A percentile compares a stretch with the other conserved stretches of the same genome.
These are phyloP conservation scores for Lachnellula cervina DNA, from an alignment of 2,329 filamentous ascomycete genomes.

Conservation along the genomic window DNA sequence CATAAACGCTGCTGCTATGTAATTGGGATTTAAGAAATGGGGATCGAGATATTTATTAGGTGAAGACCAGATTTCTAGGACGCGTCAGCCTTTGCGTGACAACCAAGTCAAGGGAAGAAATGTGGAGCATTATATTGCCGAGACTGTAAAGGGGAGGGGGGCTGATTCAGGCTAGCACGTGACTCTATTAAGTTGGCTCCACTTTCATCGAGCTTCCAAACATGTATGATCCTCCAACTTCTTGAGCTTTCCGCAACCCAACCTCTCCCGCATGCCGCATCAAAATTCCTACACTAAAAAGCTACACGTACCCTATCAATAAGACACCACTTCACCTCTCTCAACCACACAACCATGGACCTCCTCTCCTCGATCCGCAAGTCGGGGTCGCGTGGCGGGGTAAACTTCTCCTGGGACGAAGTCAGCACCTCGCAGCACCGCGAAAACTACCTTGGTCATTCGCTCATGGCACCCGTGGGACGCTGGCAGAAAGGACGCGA, in stretches of 20 bases:
- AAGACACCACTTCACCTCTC: neutral
- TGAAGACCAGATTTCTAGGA: no score
- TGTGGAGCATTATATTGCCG: neutral
- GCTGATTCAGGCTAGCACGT: neutral
- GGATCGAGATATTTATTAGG: no score
- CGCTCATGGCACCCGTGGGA: slow-evolving; percentile 68
- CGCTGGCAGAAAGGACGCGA: slow-evolving; percentile 64
- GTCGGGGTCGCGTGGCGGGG: slow-evolving; percentile 82
- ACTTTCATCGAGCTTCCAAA: neutral
- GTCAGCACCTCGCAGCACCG: slow-evolving; percentile 85
- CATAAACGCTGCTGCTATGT: no score
- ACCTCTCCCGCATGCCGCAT: neutral
- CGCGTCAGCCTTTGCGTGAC: neutral
- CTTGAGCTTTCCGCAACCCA: neutral
- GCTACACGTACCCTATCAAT: neutral
- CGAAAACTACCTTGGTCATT: slow-evolving; percentile 77
- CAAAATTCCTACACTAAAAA: no score
- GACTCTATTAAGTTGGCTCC: neutral
- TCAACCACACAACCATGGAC: slow-evolving; percentile 61
- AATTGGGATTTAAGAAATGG: no score
- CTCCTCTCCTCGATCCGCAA: slow-evolving; percentile 89
- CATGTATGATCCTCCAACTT: neutral
- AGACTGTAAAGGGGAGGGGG: neutral
- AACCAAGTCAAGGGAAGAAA: neutral
- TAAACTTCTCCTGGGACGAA: slow-evolving; percentile 95